Evolutionary conservation across 345 rosid genomes (phyloP), one percentile per base, ranked within the genome.

Genomic region (Geranium rotundifolium): DNA sequence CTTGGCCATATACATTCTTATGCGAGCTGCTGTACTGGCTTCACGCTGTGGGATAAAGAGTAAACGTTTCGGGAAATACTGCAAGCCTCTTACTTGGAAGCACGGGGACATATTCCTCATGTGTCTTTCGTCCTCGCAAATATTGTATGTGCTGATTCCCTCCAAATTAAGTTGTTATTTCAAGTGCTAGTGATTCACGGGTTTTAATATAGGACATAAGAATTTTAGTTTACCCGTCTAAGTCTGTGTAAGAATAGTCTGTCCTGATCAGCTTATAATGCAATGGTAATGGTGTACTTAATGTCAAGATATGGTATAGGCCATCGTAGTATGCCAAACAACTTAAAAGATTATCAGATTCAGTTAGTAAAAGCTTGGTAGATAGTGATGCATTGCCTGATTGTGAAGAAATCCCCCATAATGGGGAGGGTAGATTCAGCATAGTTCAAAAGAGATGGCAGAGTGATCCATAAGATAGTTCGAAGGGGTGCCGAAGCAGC

Each of bases 31-130:
- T 7, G 98, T 92, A 15, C 81, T 92, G 73, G 96, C 96, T 15
- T 83, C 95, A 0, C 89, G 95, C 0, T 92, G 98, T 56, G 98
- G 98, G 23, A 89, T 92, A 65, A 92, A 92, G 63, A 92, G 98
- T 72, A 82, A 82, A 65, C 84, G 81, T 54, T 85, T 89, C 67
- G 95, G 93, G 63, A 71, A 68, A 34, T 58, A 81, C n/a, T 92
- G 96, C 70, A 85, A 85, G 73, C 98, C 98, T 30, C 96, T 92
- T 67, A 85, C 98, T 49, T 92, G 98, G 98, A 89, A 85, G 86
- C 96, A 92, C 54, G 95, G 96, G 1, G 98, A 92, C 72, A 67
- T 87, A 55, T 87, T 92, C 71, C 93, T 92, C 56, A 92, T 89
- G 98, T 92, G 96, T 72, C 93, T 89, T 64, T 87, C 98, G 12